phyloP scores from a whole-genome alignment of 176 grass and related monocot genomes.

The Coix lacrymajobi region DNA sequence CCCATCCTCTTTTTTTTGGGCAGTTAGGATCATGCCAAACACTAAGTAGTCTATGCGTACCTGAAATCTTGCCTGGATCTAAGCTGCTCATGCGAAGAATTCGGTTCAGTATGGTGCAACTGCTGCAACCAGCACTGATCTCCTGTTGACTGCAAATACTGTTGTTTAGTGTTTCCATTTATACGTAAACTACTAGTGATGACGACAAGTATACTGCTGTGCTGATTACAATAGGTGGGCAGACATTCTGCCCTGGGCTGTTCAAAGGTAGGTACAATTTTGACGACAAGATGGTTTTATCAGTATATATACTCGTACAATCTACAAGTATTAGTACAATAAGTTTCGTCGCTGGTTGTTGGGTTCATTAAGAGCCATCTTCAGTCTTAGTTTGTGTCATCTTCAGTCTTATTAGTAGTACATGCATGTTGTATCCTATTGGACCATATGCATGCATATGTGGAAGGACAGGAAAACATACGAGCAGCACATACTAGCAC shows the following conservation, averaged over 20 bases:
- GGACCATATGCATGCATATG: not conserved
- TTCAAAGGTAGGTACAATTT: not conserved
- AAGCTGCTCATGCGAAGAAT: constrained; percentile 1
- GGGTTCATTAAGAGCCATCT: not conserved
- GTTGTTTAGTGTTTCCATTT: not conserved
- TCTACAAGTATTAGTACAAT: not conserved
- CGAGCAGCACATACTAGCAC: not conserved
- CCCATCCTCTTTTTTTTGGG: not conserved
- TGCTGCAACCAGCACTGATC: not conserved
- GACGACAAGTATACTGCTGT: not conserved
- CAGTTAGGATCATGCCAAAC: not conserved
- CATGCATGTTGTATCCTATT: not conserved
- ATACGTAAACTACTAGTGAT: not conserved
- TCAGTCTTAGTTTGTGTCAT: not conserved
- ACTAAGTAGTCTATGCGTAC: not conserved
- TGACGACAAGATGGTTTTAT: not conserved
- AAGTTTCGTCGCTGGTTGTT: not conserved
- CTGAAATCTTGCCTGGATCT: constrained; percentile 3
- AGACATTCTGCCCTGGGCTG: not conserved
- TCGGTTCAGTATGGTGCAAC: constrained; percentile 9
- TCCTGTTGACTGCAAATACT: not conserved
- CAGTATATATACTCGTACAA: not conserved
- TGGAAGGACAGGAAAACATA: not conserved
- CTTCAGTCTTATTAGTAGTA: not conserved
- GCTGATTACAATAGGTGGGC: not conserved